Conservation (phyloP, 202 grass and related monocot species). For the Zizania palustris region DNA sequence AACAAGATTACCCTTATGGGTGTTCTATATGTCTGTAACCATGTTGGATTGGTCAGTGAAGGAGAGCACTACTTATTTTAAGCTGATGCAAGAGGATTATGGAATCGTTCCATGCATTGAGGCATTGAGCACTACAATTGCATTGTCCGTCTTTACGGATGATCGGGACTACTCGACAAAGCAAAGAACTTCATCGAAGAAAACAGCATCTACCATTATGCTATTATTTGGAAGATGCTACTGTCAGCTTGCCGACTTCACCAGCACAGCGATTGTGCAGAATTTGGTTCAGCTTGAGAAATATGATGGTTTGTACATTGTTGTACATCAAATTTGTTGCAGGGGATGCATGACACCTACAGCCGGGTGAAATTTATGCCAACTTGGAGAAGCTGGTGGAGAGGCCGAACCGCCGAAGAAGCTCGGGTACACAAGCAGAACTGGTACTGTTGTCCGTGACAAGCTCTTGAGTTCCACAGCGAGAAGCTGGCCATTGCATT, state of each 20-base stretch:
- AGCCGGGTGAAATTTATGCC: slow-evolving; percentile 53
- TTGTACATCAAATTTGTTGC: slow-evolving; percentile 50
- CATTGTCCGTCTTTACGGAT: slow-evolving; percentile 72
- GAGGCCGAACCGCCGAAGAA: slow-evolving; percentile 44
- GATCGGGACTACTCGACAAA: slow-evolving; percentile 55
- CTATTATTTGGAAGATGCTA: slow-evolving; percentile 66
- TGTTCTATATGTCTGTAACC: slow-evolving; percentile 68
- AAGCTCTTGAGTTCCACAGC: slow-evolving; percentile 53
- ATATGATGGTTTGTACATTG: slow-evolving; percentile 53
- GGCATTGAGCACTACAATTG: slow-evolving; percentile 66
- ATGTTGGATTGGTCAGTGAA: slow-evolving; percentile 54
- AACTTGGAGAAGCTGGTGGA: slow-evolving; percentile 51
- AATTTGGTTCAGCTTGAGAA: slow-evolving; percentile 54
- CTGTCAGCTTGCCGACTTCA: slow-evolving; percentile 66
- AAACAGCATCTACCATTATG: slow-evolving; percentile 52
- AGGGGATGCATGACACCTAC: slow-evolving; percentile 45
- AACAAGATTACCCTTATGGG: slow-evolving; percentile 61
- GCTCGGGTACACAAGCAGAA: slow-evolving; percentile 59
- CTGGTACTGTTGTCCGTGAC: slow-evolving; percentile 59
- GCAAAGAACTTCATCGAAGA: slow-evolving; percentile 58
- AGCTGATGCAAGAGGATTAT: slow-evolving; percentile 60
- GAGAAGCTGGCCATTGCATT: slow-evolving; percentile 64
- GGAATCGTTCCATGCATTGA: slow-evolving; percentile 44
- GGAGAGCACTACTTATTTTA: slow-evolving; percentile 50
- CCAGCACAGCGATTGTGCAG: slow-evolving; percentile 52